Conservation (phyloP, 441 rosid genomes). For the Flueggea neowawraea region DNA sequence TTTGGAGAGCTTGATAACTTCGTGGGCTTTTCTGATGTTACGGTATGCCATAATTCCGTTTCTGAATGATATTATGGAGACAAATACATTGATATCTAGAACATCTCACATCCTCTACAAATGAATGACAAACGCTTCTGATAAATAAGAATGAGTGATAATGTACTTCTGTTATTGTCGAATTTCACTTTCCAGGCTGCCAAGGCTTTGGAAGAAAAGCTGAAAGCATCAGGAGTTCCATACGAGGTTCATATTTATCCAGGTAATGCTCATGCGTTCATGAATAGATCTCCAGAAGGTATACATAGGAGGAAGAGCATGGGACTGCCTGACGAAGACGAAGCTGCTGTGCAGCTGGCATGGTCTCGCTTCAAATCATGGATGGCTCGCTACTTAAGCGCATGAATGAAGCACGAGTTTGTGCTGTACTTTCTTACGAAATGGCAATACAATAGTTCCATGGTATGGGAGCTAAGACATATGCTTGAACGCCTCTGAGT, state of each 20-base stretch:
- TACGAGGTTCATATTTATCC: constrained; percentile 78
- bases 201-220: constrained; percentile 79
- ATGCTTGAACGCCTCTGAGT: too few relatives aligned
- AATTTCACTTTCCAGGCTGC: constrained; percentile 60
- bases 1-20: constrained; percentile 87
- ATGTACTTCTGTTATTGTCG: not conserved
- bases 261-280: constrained; percentile 73
- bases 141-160: not conserved
- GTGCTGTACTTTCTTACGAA: too few relatives aligned
- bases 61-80: too few relatives aligned
- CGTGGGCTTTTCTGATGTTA: constrained; percentile 84
- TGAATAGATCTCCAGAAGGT: constrained; percentile 16
- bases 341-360: constrained; percentile 74
- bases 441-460: too few relatives aligned
- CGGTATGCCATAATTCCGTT: constrained; percentile 33
- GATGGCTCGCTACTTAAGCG: constrained; percentile 67
- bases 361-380: constrained; percentile 90
- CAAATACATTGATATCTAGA: not conserved
- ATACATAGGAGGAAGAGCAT: not conserved
- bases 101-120: not conserved
- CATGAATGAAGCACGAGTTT: not conserved
- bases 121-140: too few relatives aligned
- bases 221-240: constrained; percentile 71
- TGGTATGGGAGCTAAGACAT: too few relatives aligned
- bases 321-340: constrained; percentile 56